Evolutionary conservation across 2,329 filamentous ascomycete genomes (phyloP).

Genomic region (Phialophora expanda): DNA sequence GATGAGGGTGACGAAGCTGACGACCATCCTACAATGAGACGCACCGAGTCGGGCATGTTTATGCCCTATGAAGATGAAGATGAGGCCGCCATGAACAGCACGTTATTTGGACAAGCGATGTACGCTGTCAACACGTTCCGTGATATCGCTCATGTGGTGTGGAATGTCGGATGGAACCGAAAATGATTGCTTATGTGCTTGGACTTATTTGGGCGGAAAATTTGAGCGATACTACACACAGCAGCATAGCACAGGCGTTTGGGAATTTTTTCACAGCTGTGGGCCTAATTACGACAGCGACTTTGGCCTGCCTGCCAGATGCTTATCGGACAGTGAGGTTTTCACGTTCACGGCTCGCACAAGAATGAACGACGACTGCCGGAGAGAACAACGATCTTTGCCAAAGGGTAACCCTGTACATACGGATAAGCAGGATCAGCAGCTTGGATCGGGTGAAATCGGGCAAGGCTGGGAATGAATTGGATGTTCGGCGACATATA

Average conservation of each 20-base stretch:
- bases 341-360: background rate
- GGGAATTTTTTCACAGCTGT: constrained; percentile 5
- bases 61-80: constrained; percentile 78
- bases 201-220: constrained; percentile 6
- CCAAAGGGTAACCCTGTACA: constrained; percentile 3
- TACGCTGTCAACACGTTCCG: constrained; percentile 73
- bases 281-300: constrained; percentile 13
- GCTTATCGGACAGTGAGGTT: background rate
- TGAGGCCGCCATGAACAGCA: constrained; percentile 59
- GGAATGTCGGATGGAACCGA: constrained; percentile 66
- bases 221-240: constrained; percentile 11
- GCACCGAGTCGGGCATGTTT: constrained; percentile 86
- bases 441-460: constrained; percentile 16
- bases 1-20: constrained; percentile 61
- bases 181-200: constrained; percentile 18
- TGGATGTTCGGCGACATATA: constrained; percentile 10
- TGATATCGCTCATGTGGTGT: constrained; percentile 69
- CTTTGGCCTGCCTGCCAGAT: background rate
- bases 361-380: background rate
- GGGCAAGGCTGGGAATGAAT: constrained; percentile 11
- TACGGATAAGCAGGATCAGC: constrained; percentile 1
- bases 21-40: constrained; percentile 66
- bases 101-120: constrained; percentile 77
- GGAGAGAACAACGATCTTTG: constrained; percentile 2
- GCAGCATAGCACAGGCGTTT: constrained; percentile 33